Base-by-base conservation (phyloP, 495 filamentous ascomycete genomes). In the Mycothermus thermophilus region DNA sequence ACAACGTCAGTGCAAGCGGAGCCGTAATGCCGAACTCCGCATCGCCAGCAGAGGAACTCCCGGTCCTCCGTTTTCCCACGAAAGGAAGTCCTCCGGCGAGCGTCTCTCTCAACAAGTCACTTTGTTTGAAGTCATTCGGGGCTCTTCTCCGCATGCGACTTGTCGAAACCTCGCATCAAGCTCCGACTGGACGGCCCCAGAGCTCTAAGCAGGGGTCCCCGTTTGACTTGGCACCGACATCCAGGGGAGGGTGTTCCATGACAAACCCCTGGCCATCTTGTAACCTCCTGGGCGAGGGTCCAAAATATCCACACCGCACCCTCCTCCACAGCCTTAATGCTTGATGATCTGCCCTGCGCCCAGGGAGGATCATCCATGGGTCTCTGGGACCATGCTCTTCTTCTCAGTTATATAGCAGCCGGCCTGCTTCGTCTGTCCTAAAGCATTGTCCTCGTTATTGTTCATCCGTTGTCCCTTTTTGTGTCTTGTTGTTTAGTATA, bases 211-310 rank as follows among this genome's bases (percentile, higher is more conserved):
- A 42, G 48, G 43, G 43, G 43, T 33, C 14, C 26, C 44, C 32
- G 53, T 52, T 54, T 52, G 48, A 54, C 52, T 52, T 54, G 50
- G 52, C 48, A 32, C 37, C 35, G 43, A 40, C 30, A 40, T 37
- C 38, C 37, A 48, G 39, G 40, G 41, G 32, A 19, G 21, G 26
- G 32, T n/a, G 3, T 31, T 24, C 31, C 37, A 23, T 27, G 34
- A 35, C 21, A 37, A 43, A 14, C 30, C 23, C 32, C 31, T 21
- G 31, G 32, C 27, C 9, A 17, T 30, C 18, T 29, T 36, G 29
- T 44, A 23, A 41, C 36, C 41, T 43, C 48, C 34, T 48, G 29
- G 27, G 27, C 44, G 37, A 38, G n/a, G n/a, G n/a, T n/a, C n/a
- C n/a, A n/a, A n/a, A n/a, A n/a, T 37, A 36, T 42, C 45, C 27